Evolutionary conservation across 208 protist genomes (phyloP).

Genomic region (Herpetomonas muscarum): DNA sequence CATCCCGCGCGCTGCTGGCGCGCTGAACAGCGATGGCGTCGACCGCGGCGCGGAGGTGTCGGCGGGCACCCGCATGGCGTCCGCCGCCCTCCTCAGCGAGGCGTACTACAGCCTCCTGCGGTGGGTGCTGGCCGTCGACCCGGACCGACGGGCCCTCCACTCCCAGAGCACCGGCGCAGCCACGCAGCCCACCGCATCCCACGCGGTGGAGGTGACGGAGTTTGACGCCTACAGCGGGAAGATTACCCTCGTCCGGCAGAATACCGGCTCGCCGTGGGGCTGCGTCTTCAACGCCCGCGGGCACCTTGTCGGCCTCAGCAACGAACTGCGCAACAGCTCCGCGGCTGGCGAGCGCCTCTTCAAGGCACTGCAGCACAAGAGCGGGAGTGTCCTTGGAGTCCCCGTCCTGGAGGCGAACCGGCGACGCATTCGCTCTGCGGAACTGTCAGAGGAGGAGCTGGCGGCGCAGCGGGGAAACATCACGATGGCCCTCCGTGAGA

Average conservation of each 20-base stretch:
- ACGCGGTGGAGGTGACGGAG: constrained; percentile 15
- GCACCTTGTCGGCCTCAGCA: constrained; percentile 40
- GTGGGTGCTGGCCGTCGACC: constrained; percentile 49
- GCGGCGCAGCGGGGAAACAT: constrained; percentile 3
- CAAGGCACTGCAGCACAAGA: constrained; percentile 36
- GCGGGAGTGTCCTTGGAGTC: constrained; percentile 15
- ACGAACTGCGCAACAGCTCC: constrained; percentile 37
- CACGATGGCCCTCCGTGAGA: constrained; percentile 11
- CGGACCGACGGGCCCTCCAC: constrained; percentile 27
- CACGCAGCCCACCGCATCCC: neutral
- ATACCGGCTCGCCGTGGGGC: constrained; percentile 37
- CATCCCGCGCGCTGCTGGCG: constrained; percentile 14
- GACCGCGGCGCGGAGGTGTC: constrained; percentile 9
- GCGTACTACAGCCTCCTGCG: constrained; percentile 52
- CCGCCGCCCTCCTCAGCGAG: constrained; percentile 27
- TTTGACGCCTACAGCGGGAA: constrained; percentile 22
- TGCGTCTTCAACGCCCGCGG: constrained; percentile 40
- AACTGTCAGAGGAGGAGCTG: constrained; percentile 10
- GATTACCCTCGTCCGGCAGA: constrained; percentile 37
- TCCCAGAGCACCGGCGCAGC: neutral
- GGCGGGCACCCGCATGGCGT: constrained; percentile 17
- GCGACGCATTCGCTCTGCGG: constrained; percentile 15
- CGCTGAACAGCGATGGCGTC: constrained; percentile 10
- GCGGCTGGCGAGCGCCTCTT: constrained; percentile 34
- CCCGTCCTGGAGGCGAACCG: constrained; percentile 47